A percentile compares a stretch with the other conserved stretches of the same genome.
Evolutionary conservation across 768 basidiomycete genomes (phyloP).

Genomic region (Baorangia bicolor): DNA sequence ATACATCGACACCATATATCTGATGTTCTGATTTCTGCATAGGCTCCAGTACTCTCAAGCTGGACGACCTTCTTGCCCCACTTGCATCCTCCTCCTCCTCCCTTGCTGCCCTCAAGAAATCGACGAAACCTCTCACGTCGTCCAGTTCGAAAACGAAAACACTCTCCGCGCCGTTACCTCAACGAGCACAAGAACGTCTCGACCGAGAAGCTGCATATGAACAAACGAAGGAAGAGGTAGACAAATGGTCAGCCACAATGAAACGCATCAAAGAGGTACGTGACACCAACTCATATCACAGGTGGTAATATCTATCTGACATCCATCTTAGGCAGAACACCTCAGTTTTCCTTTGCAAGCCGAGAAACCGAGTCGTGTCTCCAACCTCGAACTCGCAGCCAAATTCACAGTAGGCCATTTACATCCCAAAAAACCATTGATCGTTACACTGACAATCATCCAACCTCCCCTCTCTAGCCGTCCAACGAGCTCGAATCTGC

Average conservation of each 20-base stretch:
- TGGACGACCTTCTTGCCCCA: slow-evolving; percentile 77
- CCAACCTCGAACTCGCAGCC: slow-evolving; percentile 73
- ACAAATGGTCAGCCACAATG: slow-evolving; percentile 94
- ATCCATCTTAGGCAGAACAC: slow-evolving; percentile 68
- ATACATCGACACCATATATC: background rate
- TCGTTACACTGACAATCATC: background rate
- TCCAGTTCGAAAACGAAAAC: slow-evolving; percentile 55
- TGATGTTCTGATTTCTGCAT: background rate
- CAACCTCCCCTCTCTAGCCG: slow-evolving; percentile 47
- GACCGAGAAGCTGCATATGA: slow-evolving; percentile 95
- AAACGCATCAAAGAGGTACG: slow-evolving; percentile 83
- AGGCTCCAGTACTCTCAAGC: slow-evolving; percentile 49
- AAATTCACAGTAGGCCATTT: slow-evolving; percentile 70
- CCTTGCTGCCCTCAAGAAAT: slow-evolving; percentile 65
- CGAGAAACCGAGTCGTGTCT: slow-evolving; percentile 50
- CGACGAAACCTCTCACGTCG: slow-evolving; percentile 61
- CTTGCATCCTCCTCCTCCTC: slow-evolving; percentile 59
- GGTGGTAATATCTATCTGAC: background rate
- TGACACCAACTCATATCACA: background rate
- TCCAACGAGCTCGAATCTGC: slow-evolving; percentile 82
- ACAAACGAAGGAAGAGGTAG: slow-evolving; percentile 86
- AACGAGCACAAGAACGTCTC: slow-evolving; percentile 82
- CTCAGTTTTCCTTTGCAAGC: slow-evolving; percentile 84
- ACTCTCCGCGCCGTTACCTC: slow-evolving; percentile 81
- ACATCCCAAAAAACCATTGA: background rate